phyloP scores from a whole-genome alignment of 805 yeast species.

The Komagataella phaffii region DNA sequence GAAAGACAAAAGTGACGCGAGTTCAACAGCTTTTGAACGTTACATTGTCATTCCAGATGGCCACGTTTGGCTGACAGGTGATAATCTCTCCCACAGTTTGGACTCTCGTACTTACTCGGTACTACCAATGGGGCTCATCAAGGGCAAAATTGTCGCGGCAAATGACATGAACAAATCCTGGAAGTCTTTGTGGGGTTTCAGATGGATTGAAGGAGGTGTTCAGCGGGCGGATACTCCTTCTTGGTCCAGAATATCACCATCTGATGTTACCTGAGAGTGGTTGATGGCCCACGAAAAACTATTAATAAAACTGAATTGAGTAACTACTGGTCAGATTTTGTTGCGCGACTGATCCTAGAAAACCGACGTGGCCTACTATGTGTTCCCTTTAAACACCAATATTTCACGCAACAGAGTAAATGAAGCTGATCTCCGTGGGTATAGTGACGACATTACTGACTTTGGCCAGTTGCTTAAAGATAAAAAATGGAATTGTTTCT shows the following conservation, averaged over 20 bases:
- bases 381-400: neutral
- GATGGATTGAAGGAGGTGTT: constrained; percentile 25
- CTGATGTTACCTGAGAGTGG: neutral
- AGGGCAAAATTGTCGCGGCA: constrained; percentile 78
- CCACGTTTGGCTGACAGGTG: constrained; percentile 97
- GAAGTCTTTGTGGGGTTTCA: constrained; percentile 31
- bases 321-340: neutral
- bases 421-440: neutral
- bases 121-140: constrained; percentile 78
- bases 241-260: neutral
- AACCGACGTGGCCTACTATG: neutral
- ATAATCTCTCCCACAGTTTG: constrained; percentile 72
- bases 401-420: neutral
- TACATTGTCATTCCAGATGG: constrained; percentile 81
- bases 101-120: constrained; percentile 86
- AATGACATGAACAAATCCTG: constrained; percentile 34
- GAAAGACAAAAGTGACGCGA: constrained; percentile 7
- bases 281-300: neutral
- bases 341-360: neutral
- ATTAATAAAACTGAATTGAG: neutral
- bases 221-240: neutral
- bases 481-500: neutral
- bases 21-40: constrained; percentile 23
- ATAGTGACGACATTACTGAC: neutral
- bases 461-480: neutral